Base-by-base conservation (phyloP, 768 basidiomycete genomes). In the Boletus bicolor region DNA sequence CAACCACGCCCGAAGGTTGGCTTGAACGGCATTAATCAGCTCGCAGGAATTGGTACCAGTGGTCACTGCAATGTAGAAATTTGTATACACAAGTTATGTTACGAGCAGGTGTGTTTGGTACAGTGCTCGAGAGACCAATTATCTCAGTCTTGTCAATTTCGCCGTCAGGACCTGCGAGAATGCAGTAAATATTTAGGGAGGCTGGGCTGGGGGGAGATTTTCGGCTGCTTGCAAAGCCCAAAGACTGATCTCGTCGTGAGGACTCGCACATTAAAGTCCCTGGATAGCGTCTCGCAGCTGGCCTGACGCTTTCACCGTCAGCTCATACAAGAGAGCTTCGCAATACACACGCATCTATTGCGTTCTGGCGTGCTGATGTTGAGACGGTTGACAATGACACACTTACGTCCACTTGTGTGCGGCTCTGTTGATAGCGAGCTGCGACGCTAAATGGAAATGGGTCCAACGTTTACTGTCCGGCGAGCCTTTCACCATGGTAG, bases 261-360 rank as follows among this genome's bases (percentile, higher is more conserved):
- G 83, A 8, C 83, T 59, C 82, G 81, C 2, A 87, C 83, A 49
- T 81, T 76, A 63, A 87, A 85, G 52, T 86, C 79, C 30, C 76
- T 80, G 67, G 90, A 85, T n/a, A 91, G 59, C 37, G 82, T 79
- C 49, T 90, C 85, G 39, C 86, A 77, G 57, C 85, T 82, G 37
- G 80, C 79, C 87, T 90, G 50, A n/a, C n/a, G 32, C 34, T 17
- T 15, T 10, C 39, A 4, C 36, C n/a, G 44, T 61, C 39, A 48
- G 32, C 19, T 52, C 35, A 53, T 28, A 26, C 42, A 28, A 48
- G 26, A 36, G 38, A 26, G 2, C 44, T 19, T 10, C 21, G 2
- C 12, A 19, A 39, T 26, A 55, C 53, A 49, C 62, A 71, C 51
- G 68, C 76, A 79, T 41, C 79, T 81, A 55, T 49, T 30, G 42